phyloP scores from a whole-genome alignment of 495 filamentous ascomycete genomes.

The Penicillium canariense region DNA sequence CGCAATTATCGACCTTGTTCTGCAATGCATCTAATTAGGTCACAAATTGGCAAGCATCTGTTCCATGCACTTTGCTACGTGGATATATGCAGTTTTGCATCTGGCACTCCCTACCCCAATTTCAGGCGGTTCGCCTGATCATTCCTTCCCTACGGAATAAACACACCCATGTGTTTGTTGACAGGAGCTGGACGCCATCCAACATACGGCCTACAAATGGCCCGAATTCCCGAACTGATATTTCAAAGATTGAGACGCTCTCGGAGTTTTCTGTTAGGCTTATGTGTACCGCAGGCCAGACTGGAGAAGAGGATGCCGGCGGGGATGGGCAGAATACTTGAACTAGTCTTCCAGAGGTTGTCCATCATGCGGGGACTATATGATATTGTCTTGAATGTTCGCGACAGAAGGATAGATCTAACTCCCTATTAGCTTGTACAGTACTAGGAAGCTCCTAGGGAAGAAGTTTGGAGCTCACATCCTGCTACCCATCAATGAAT shows the following conservation, averaged over 20 bases:
- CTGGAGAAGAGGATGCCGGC: neutral
- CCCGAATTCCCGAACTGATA: neutral
- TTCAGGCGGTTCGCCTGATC: neutral
- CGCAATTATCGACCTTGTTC: conserved; percentile 75
- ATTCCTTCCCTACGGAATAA: neutral
- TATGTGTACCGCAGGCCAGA: neutral
- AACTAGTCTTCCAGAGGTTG: too few species aligned
- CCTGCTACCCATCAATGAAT: too few species aligned
- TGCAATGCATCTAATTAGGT: conserved; percentile 56
- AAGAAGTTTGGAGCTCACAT: too few species aligned
- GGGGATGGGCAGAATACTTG: neutral
- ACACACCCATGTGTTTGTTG: neutral
- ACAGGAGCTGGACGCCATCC: neutral
- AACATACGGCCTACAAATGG: neutral
- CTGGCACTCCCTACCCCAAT: neutral
- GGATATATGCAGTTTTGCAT: neutral
- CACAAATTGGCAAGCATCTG: neutral
- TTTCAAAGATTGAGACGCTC: neutral
- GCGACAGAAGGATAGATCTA: neutral
- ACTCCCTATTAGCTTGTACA: too few species aligned
- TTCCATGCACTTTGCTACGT: neutral
- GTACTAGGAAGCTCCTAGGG: too few species aligned
- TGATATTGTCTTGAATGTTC: neutral
- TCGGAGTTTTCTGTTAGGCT: neutral
- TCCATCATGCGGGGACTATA: too few species aligned